These are phyloP conservation scores for Phaseolus coccineus DNA, from an alignment of 331 rosid genomes.

Conservation along the genomic window DNA sequence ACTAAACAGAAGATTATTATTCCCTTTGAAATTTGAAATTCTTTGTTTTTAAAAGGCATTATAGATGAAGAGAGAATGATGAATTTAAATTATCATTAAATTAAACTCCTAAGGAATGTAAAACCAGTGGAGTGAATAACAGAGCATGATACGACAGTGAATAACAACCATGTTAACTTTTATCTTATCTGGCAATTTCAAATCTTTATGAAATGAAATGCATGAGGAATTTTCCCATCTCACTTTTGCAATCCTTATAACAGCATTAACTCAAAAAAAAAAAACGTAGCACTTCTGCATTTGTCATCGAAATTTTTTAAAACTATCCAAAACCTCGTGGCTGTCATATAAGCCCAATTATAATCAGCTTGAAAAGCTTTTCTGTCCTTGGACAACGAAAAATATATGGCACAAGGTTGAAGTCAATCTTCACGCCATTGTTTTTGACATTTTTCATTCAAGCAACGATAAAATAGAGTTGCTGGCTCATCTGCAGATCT, in stretches of 20 bases:
- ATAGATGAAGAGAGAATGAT: too few species aligned
- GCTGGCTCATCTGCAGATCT: constrained; percentile 85
- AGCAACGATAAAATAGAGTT: constrained; percentile 64
- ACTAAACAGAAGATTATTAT: too few species aligned
- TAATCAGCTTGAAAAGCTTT: constrained; percentile 9
- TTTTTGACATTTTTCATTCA: constrained; percentile 57
- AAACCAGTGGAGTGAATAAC: too few species aligned
- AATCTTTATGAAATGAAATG: background rate
- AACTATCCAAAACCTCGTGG: background rate
- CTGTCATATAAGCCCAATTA: background rate
- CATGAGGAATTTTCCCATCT: background rate
- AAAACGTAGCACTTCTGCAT: background rate
- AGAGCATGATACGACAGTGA: too few species aligned
- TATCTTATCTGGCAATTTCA: background rate
- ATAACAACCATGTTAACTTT: background rate
- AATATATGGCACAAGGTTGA: background rate
- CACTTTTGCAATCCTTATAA: background rate
- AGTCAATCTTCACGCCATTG: constrained; percentile 58
- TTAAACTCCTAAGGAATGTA: too few species aligned
- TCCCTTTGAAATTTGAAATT: too few species aligned
- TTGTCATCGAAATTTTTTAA: background rate
- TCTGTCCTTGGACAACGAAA: background rate
- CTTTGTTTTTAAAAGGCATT: too few species aligned
- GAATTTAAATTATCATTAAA: too few species aligned
- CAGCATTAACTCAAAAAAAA: background rate